Conservation (phyloP, 106 monocot genomes). For the Chionographis japonica region DNA sequence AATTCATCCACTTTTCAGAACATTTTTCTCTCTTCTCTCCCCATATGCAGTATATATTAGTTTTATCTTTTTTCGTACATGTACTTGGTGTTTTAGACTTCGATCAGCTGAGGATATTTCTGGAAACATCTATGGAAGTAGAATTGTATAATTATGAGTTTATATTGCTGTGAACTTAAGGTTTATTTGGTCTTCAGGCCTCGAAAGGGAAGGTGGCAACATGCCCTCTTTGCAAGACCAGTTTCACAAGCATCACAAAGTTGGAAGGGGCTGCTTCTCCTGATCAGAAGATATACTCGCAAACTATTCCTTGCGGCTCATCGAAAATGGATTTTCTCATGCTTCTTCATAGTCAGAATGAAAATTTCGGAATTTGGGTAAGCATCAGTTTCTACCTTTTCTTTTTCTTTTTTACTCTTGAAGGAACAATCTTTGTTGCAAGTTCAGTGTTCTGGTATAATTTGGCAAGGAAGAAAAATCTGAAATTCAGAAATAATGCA, state of each 20-base stretch:
- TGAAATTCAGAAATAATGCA: no score
- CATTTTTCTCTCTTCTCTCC: no score
- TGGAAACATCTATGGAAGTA: background rate
- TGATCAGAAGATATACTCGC: slow-evolving; percentile 95
- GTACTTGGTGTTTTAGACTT: no score
- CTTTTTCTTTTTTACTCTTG: background rate
- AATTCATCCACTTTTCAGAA: no score
- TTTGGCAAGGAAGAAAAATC: no score
- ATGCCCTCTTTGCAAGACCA: slow-evolving; percentile 87
- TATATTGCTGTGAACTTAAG: background rate
- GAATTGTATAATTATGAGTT: background rate
- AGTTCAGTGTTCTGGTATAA: no score
- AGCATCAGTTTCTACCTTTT: slow-evolving; percentile 9
- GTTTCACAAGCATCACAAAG: slow-evolving; percentile 61
- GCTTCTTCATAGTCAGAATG: slow-evolving; percentile 8
- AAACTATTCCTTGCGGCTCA: slow-evolving; percentile 59
- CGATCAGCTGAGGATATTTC: no score
- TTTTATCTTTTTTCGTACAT: no score
- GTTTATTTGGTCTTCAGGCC: slow-evolving; percentile 30
- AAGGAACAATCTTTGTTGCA: no score
- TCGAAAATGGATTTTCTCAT: slow-evolving; percentile 24
- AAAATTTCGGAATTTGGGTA: slow-evolving; percentile 19
- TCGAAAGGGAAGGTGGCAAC: slow-evolving; percentile 56
- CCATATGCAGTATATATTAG: no score
- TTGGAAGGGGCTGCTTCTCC: slow-evolving; percentile 45